phyloP scores from a whole-genome alignment of 179 eudicot genomes.

The Beta corolliflora region DNA sequence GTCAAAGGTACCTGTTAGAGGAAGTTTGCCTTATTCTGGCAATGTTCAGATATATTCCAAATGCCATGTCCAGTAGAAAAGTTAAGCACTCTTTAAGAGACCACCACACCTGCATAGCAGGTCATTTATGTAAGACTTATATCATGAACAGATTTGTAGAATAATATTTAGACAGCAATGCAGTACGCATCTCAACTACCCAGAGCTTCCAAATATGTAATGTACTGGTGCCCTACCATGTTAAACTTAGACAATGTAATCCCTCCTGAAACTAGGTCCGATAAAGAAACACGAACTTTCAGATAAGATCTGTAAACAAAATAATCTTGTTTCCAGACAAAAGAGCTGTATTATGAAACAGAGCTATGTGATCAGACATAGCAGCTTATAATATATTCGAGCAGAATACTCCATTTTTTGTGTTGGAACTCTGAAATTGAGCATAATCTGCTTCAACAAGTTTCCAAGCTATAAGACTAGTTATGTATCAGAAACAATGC shows the following conservation, averaged over 20 bases:
- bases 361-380: not conserved
- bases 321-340: not conserved
- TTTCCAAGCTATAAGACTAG: not conserved
- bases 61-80: slow-evolving; percentile 49
- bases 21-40: slow-evolving; percentile 43
- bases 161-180: not conserved
- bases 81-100: slow-evolving; percentile 44
- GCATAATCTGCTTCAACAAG: not conserved
- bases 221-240: not conserved
- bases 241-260: not conserved
- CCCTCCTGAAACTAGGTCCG: not conserved
- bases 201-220: not conserved
- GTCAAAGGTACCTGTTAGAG: slow-evolving; percentile 47
- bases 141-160: not conserved
- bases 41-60: slow-evolving; percentile 49
- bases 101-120: slow-evolving; percentile 39
- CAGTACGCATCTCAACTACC: not conserved
- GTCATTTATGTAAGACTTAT: slow-evolving; percentile 5
- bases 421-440: not conserved
- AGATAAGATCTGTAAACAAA: too few species aligned
- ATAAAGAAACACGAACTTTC: too few species aligned
- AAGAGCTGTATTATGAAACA: not conserved
- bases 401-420: not conserved
- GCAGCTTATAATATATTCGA: not conserved
- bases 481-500: not conserved